Evolutionary conservation across 352 stramenopile species (phyloP), one percentile per base, ranked within the genome.

Genomic region (Blastocystis sp.): DNA sequence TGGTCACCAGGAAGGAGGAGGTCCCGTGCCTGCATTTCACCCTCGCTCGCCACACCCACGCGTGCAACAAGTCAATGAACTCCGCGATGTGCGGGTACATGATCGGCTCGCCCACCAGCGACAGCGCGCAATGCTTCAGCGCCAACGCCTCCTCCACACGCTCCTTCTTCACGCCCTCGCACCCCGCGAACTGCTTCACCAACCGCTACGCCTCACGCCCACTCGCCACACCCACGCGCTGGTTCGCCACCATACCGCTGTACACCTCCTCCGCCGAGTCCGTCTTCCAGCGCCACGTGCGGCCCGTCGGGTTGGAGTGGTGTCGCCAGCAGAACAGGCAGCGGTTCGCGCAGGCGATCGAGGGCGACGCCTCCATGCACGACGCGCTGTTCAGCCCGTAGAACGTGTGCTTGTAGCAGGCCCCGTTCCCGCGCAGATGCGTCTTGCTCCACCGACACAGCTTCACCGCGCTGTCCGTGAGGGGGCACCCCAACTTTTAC

Each of bases 41-140:
- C 28, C 34, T 71, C n/a, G 1, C 4, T 19, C 3, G 3, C 3
- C n/a, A 28, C 28, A 2, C 52, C 43, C 96, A 92, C 43, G 92
- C 89, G 90, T 99, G 96, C 80, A 99, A 92, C 89, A 98, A 94
- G 43, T 92, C 92, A 84, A 98, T 93, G 41, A 99, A 94, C 90
- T 98, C 95, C 90, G 98, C 98, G 88, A 99, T 98, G 77, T 95
- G 91, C 10, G 96, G 96, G 90, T 99, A 99, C 96, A 98, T 98
- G 88, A 98, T 98, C 38, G 96, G 95, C 88, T 98, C 95, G 17
- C 96, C 95, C n/a, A 98, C 95, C 10, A 98, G 91, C 78, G 93
- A 98, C n/a, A 99, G 91, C 14, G 96, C 96, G 89, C 96, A 98
- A 90, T 99, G 96, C 61, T 92, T 91, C 41, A 98, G 95, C 1